Evolutionary conservation across 371 early-diverging fungal species (phyloP), one percentile per base, ranked within the genome.

Genomic region (Apophysomyces trapeziformis): DNA sequence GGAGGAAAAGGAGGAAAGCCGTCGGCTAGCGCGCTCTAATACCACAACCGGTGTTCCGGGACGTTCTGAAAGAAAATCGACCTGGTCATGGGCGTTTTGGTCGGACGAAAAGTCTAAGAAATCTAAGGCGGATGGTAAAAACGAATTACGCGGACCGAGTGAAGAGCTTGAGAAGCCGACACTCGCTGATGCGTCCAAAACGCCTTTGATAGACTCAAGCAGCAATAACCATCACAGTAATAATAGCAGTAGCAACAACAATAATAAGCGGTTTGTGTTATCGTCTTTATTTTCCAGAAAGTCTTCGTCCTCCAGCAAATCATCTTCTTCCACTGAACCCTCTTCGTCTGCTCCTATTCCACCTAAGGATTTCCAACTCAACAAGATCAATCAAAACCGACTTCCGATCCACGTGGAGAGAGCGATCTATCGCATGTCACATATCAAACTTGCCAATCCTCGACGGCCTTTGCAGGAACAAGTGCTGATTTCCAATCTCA

Each of bases 401-500:
- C 71, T 92, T 59, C 93, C 94, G 1, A 82, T 93, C n/a, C 91
- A 94, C 59, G 86, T 93, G 47, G 96, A 96, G 72, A 89, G 94
- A 37, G 89, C 90, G 8, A 89, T 96, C 14, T 97, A 96, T 72
- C 91, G 93, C n/a, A 76, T 95, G 14, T 95, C 96, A 0, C 96
- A 96, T 64, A 86, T 89, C 59, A 98, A 98, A 76, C 82, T 98
- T 18, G 93, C 97, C 32, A 93, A 95, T 69, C 92, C 92, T 7
- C 85, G 95, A 26, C 87, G 97, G 6, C 94, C 97, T 2, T 82
- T 98, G 18, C 78, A 86, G 57, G 93, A 98, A 59, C 97, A 98
- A 73, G 98, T 98, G 5, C 74, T 95, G 64, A 92, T 98, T 38
- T 93, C 94, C 21, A 98, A 98, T 68, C 87, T 96, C 75, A 95